These are phyloP conservation scores for Discostella stelligeroides DNA, from an alignment of 108 stramenopile species.

Conservation along the genomic window DNA sequence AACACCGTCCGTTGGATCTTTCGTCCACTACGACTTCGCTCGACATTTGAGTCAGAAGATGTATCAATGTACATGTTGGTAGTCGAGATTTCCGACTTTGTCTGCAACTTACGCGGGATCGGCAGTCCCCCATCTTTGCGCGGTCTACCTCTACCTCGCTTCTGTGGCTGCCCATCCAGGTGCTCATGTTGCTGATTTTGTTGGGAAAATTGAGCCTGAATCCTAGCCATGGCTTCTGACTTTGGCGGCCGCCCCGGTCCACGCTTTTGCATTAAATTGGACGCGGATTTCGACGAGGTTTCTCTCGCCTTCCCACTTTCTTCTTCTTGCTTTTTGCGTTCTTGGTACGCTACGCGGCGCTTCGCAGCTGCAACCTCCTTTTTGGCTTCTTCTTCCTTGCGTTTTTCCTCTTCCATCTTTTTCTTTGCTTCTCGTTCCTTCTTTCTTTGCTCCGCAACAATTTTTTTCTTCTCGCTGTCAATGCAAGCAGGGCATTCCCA, in stretches of 20 bases:
- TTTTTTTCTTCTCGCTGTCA: constrained; percentile 47
- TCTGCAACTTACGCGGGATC: constrained; percentile 28
- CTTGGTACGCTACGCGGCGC: constrained; percentile 13
- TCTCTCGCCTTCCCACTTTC: constrained; percentile 16
- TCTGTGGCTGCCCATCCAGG: constrained; percentile 22
- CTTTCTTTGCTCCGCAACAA: constrained; percentile 26
- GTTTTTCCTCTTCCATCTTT: constrained; percentile 30
- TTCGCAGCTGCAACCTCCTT: constrained; percentile 28
- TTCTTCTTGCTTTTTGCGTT: constrained; percentile 22
- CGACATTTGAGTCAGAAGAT: constrained; percentile 16
- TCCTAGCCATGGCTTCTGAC: constrained; percentile 17
- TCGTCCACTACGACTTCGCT: constrained; percentile 79
- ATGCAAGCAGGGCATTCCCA: constrained; percentile 51
- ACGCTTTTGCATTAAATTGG: constrained; percentile 1
- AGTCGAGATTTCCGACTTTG: constrained; percentile 14
- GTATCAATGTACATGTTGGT: constrained; percentile 15
- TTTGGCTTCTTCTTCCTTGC: constrained; percentile 22
- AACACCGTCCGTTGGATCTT: constrained; percentile 71
- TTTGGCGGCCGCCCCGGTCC: constrained; percentile 28
- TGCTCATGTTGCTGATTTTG: constrained; percentile 1
- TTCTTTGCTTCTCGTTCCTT: constrained; percentile 25
- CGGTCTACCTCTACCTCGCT: constrained; percentile 52
- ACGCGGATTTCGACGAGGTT: neutral
- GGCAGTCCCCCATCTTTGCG: constrained; percentile 49
- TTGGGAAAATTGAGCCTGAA: neutral